These are phyloP conservation scores for Lachnellula subtilissima DNA, from an alignment of 2,329 filamentous ascomycete species.

Conservation along the genomic window DNA sequence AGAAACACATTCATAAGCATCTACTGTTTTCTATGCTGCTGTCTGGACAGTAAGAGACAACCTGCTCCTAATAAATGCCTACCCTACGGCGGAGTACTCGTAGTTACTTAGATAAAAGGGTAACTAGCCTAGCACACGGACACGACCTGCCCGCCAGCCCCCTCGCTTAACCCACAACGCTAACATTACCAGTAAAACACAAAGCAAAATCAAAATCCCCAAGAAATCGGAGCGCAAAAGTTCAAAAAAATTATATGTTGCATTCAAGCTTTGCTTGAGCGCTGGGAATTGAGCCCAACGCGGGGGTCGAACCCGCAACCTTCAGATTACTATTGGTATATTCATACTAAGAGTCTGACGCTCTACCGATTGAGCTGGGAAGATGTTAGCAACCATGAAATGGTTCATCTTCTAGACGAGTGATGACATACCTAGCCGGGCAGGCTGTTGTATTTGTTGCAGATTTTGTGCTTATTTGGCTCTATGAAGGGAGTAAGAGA, in stretches of 20 bases:
- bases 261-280: background rate
- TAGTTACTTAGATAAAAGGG: no score
- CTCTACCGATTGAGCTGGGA: conserved; percentile 6
- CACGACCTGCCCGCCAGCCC: no score
- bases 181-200: background rate
- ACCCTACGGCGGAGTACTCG: no score
- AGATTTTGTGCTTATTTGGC: background rate
- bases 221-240: background rate
- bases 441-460: background rate
- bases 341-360: conserved; percentile 2
- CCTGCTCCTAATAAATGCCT: no score
- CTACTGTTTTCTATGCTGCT: no score
- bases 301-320: conserved; percentile 42
- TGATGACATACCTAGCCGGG: background rate
- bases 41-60: no score
- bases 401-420: background rate
- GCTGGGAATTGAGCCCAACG: conserved; percentile 23
- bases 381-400: background rate
- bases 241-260: background rate
- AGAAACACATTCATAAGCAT: no score
- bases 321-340: conserved; percentile 32
- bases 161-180: no score
- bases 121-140: no score
- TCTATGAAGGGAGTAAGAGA: fast-evolving
- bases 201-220: background rate